Evolutionary conservation across 2,329 filamentous ascomycete species (phyloP).

Genomic region (Harringtonia lauricola): DNA sequence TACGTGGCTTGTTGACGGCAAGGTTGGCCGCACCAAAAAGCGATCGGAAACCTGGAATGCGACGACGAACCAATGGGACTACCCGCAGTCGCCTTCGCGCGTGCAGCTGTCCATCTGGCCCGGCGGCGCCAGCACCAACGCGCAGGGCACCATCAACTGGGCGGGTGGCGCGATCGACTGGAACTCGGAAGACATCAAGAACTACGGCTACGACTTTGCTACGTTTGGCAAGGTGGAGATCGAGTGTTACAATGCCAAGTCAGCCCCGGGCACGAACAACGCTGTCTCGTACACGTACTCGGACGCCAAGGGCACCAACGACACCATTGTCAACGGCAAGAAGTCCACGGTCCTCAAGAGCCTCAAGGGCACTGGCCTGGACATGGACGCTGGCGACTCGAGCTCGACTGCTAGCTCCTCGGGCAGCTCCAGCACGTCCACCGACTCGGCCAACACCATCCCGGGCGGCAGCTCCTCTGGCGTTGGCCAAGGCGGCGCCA

Average conservation of each 20-base stretch:
- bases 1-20: conserved; percentile 78
- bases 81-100: conserved; percentile 82
- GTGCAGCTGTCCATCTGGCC: conserved; percentile 96
- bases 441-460: conserved; percentile 11
- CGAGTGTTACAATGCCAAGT: conserved; percentile 64
- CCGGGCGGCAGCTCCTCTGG: conserved; percentile 20
- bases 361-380: conserved; percentile 67
- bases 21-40: conserved; percentile 62
- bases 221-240: conserved; percentile 68
- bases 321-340: conserved; percentile 65
- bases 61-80: conserved; percentile 71
- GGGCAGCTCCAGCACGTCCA: conserved; percentile 6
- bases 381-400: conserved; percentile 47
- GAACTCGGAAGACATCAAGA: conserved; percentile 66
- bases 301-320: conserved; percentile 53
- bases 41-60: conserved; percentile 76
- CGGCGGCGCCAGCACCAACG: conserved; percentile 69
- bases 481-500: conserved; percentile 9
- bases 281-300: conserved; percentile 69
- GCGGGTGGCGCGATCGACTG: conserved; percentile 86
- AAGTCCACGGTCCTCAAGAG: conserved; percentile 68
- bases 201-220: conserved; percentile 81
- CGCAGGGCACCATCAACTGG: conserved; percentile 78
- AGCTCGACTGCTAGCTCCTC: conserved; percentile 4
- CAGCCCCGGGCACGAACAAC: conserved; percentile 54